phyloP scores from a whole-genome alignment of 495 filamentous ascomycete genomes.

The Penicillium egyptiacum region DNA sequence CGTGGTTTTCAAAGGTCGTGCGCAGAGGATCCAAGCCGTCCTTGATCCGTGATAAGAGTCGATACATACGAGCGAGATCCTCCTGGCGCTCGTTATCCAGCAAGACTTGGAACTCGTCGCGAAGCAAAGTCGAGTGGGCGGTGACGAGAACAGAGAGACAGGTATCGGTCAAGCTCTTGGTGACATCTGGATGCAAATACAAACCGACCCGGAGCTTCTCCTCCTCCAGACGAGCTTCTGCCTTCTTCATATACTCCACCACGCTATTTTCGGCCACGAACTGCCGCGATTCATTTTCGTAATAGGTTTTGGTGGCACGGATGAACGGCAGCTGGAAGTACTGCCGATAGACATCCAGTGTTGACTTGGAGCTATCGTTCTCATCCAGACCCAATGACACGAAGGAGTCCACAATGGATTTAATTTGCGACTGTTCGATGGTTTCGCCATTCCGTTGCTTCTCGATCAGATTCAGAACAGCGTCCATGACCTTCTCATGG shows the following conservation, averaged over 20 bases:
- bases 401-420: conserved; percentile 95
- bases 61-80: conserved; percentile 96
- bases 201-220: conserved; percentile 93
- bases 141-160: conserved; percentile 89
- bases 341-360: conserved; percentile 87
- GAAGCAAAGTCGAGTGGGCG: conserved; percentile 75
- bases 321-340: conserved; percentile 95
- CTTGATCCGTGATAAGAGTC: conserved; percentile 82
- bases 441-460: conserved; percentile 98
- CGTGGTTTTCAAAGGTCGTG: conserved; percentile 86
- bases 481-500: conserved; percentile 86
- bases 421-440: conserved; percentile 95
- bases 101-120: conserved; percentile 95
- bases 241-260: conserved; percentile 99
- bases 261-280: conserved; percentile 97
- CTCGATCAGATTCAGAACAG: conserved; percentile 92
- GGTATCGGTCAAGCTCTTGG: conserved; percentile 73
- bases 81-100: conserved; percentile 93
- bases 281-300: conserved; percentile 86
- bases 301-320: conserved; percentile 78
- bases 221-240: conserved; percentile 84
- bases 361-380: conserved; percentile 87
- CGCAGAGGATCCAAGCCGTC: conserved; percentile 91
- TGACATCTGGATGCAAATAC: conserved; percentile 89
- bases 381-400: conserved; percentile 95